These are phyloP conservation scores for Trypanosoma vivax DNA, from an alignment of 208 protist species.

Conservation along the genomic window DNA sequence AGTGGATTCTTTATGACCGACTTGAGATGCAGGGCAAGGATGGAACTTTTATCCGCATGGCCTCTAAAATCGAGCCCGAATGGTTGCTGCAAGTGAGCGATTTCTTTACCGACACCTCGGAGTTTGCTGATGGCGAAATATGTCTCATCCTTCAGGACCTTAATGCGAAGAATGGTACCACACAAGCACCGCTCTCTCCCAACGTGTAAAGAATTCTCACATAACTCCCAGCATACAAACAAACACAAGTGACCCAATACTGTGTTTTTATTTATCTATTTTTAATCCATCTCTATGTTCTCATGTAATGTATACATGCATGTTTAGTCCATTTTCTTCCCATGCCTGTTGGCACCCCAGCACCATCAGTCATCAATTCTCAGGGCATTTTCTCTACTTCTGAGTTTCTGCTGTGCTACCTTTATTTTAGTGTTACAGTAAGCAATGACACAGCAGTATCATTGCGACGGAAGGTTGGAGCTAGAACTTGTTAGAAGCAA, in stretches of 20 bases:
- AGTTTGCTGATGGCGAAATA: conserved; percentile 71
- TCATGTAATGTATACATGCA: too few relatives aligned
- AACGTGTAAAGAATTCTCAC: too few relatives aligned
- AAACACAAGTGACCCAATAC: neutral
- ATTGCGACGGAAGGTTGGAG: conserved; percentile 30
- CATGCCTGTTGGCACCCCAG: neutral
- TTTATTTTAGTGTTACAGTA: neutral
- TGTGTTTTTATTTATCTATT: conserved; percentile 6
- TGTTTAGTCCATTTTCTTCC: neutral
- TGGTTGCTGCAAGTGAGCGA: conserved; percentile 74
- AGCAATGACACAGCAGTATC: neutral
- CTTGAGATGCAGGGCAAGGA: conserved; percentile 76
- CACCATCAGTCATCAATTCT: too few relatives aligned
- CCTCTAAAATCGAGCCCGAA: conserved; percentile 55
- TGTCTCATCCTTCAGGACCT: conserved; percentile 15
- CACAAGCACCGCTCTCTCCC: neutral
- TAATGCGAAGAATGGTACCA: neutral
- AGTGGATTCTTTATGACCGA: conserved; percentile 81
- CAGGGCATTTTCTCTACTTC: too few relatives aligned
- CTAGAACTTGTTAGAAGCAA: conserved; percentile 61
- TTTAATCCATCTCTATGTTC: neutral
- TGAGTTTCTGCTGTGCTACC: neutral
- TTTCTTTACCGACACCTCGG: conserved; percentile 44
- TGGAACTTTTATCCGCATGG: conserved; percentile 58
- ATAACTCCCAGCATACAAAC: too few relatives aligned